These are phyloP conservation scores for Evernia prunastri DNA, from an alignment of 495 filamentous ascomycete species.

Conservation along the genomic window DNA sequence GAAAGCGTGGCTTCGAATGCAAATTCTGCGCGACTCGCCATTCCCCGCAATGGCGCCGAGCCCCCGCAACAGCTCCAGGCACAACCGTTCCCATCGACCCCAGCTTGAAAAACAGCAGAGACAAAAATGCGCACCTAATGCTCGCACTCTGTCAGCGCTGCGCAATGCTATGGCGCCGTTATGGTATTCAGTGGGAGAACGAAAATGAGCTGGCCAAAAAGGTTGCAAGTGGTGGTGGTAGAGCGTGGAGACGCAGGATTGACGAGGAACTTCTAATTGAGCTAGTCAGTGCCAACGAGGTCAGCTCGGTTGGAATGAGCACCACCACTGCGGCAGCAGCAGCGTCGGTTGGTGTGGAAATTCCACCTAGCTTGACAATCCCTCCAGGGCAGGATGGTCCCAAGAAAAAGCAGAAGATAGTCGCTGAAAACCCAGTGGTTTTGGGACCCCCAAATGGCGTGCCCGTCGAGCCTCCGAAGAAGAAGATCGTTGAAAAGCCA, in stretches of 20 bases:
- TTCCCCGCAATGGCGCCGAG: slow-evolving; percentile 87
- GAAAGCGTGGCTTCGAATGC: slow-evolving; percentile 83
- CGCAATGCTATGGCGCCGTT: slow-evolving; percentile 86
- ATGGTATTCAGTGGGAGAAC: slow-evolving; percentile 92
- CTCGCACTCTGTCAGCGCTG: slow-evolving; percentile 85
- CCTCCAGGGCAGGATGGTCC: slow-evolving; percentile 43
- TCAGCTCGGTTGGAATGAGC: slow-evolving; percentile 43
- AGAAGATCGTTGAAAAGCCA: slow-evolving; percentile 53
- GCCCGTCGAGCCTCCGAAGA: slow-evolving; percentile 52
- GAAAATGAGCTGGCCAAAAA: slow-evolving; percentile 91
- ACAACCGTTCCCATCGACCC: slow-evolving; percentile 64
- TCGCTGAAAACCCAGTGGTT: slow-evolving; percentile 41
- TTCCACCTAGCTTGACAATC: slow-evolving; percentile 37
- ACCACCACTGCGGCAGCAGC: slow-evolving; percentile 42
- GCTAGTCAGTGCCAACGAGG: slow-evolving; percentile 51
- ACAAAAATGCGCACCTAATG: slow-evolving; percentile 69
- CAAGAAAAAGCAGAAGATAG: slow-evolving; percentile 55
- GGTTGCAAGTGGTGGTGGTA: slow-evolving; percentile 71
- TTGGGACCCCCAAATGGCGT: slow-evolving; percentile 41
- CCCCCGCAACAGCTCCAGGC: slow-evolving; percentile 68
- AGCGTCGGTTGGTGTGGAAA: slow-evolving; percentile 38
- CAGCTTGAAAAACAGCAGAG: slow-evolving; percentile 52
- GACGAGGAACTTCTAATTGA: slow-evolving; percentile 90
- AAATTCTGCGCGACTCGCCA: slow-evolving; percentile 79
- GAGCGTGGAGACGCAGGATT: slow-evolving; percentile 77